These are phyloP conservation scores for Macrophomina pseudophaseolina DNA, from an alignment of 2,329 filamentous ascomycete genomes.

Conservation along the genomic window DNA sequence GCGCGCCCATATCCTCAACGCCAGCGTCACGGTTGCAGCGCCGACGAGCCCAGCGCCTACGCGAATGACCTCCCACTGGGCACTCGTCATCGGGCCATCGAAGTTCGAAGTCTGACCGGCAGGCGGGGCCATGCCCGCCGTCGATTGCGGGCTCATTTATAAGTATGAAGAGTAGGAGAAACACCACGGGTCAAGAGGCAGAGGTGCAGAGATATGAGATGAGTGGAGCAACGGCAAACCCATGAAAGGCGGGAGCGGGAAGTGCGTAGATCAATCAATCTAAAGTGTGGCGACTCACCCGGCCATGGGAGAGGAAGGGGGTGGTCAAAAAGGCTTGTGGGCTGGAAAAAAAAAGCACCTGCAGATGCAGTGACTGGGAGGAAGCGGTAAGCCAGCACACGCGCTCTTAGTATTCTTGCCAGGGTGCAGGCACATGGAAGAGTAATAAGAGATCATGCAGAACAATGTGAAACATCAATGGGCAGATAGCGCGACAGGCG, in stretches of 20 bases:
- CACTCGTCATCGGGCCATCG: slow-evolving; percentile 1
- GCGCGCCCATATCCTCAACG: slow-evolving; percentile 5
- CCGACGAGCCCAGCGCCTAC: not conserved
- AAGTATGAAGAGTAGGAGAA: not conserved
- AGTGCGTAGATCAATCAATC: slow-evolving; percentile 2
- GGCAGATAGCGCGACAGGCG: not conserved
- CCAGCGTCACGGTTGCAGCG: not conserved
- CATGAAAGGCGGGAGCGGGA: not conserved
- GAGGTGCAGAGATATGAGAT: not conserved
- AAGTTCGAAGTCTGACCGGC: slow-evolving; percentile 13
- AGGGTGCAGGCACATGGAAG: not conserved
- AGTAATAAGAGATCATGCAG: not conserved
- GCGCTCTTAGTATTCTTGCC: not conserved
- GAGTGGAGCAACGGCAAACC: not conserved
- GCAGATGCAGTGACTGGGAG: not conserved
- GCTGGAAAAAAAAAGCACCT: not conserved
- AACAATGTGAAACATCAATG: not conserved
- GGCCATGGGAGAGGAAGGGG: not conserved
- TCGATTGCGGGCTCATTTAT: not conserved
- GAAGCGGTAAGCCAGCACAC: not conserved
- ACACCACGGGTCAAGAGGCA: not conserved
- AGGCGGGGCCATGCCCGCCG: slow-evolving; percentile 8
- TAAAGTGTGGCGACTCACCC: slow-evolving; percentile 7
- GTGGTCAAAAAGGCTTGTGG: not conserved
- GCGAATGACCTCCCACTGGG: slow-evolving; percentile 8